Conservation (phyloP, 176 grass and related monocot genomes). For the Oryza rufipogon region DNA sequence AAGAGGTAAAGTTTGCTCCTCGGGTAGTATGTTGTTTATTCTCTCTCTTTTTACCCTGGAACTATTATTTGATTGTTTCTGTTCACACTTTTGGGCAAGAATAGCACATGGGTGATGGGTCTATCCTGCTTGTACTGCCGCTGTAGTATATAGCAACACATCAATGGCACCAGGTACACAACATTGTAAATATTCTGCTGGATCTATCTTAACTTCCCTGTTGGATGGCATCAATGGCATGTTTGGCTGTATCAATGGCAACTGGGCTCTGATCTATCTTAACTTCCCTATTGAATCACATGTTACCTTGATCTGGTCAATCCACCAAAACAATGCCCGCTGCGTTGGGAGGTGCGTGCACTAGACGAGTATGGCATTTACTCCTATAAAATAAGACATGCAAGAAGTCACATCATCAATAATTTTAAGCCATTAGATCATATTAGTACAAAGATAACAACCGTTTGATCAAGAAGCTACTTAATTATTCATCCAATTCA, state of each 20-base stretch:
- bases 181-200: neutral
- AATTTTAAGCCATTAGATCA: no score
- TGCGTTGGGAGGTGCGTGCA: no score
- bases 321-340: no score
- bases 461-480: no score
- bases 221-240: no score
- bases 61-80: neutral
- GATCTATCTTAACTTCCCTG: no score
- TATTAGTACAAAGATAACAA: no score
- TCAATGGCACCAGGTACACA: slow-evolving; percentile 20
- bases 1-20: neutral
- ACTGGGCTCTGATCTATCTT: neutral
- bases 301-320: slow-evolving; percentile 13
- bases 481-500: no score
- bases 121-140: slow-evolving; percentile 10
- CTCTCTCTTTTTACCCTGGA: neutral
- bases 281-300: neutral
- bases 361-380: no score
- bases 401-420: no score
- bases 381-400: no score
- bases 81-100: neutral
- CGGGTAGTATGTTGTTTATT: neutral
- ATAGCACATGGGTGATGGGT: neutral
- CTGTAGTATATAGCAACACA: neutral
- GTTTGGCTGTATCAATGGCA: neutral